Evolutionary conservation across 306 rosid genomes (phyloP).

Genomic region (Trifolium pratense): DNA sequence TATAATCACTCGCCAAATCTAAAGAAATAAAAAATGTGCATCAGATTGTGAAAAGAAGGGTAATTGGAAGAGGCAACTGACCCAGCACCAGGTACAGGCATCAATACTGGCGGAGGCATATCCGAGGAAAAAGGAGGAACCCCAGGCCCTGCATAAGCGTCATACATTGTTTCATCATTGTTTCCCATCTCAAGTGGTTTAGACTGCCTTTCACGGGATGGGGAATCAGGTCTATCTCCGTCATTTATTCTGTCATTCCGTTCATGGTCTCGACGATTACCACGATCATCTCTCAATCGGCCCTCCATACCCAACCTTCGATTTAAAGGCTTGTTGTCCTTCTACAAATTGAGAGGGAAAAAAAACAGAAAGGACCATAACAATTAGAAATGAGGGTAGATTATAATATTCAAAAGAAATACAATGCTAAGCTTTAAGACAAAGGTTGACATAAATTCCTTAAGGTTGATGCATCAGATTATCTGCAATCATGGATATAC

Average conservation of each 20-base stretch:
- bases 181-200: slow-evolving; percentile 73
- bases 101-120: slow-evolving; percentile 85
- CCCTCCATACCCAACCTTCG: slow-evolving; percentile 73
- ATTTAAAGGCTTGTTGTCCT: slow-evolving; percentile 66
- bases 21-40: not conserved
- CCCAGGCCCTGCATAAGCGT: slow-evolving; percentile 69
- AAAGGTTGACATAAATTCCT: slow-evolving; percentile 18
- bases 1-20: slow-evolving; percentile 31
- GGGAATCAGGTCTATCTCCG: slow-evolving; percentile 79
- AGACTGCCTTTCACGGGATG: slow-evolving; percentile 66
- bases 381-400: slow-evolving; percentile 21
- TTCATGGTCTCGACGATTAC: slow-evolving; percentile 78
- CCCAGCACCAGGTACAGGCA: slow-evolving; percentile 99
- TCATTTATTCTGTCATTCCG: slow-evolving; percentile 63
- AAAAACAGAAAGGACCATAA: slow-evolving; percentile 11
- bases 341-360: slow-evolving; percentile 51
- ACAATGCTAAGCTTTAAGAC: slow-evolving; percentile 21
- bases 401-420: slow-evolving; percentile 6
- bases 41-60: slow-evolving; percentile 22
- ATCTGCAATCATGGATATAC: slow-evolving; percentile 18
- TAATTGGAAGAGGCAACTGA: slow-evolving; percentile 43
- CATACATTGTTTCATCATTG: slow-evolving; percentile 86
- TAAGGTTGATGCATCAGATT: slow-evolving; percentile 20
- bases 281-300: slow-evolving; percentile 90
- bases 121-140: slow-evolving; percentile 81